These are phyloP conservation scores for Colletotrichum camelliae DNA, from an alignment of 2,329 filamentous ascomycete genomes.

Conservation along the genomic window DNA sequence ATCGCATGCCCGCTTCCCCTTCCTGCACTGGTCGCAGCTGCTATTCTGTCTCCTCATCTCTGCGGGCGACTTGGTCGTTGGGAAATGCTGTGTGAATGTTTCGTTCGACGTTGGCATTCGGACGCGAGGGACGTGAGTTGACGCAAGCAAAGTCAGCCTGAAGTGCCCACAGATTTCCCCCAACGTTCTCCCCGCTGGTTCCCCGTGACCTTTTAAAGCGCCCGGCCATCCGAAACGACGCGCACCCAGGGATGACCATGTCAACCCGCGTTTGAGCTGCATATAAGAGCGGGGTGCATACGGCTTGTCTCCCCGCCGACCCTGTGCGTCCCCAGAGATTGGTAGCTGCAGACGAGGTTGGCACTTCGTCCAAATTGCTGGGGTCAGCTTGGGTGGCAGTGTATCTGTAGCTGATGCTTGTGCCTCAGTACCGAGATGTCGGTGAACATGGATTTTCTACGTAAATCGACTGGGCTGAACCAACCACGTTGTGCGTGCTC, in stretches of 20 bases:
- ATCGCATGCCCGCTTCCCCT: constrained; percentile 29
- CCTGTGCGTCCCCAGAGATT: not conserved
- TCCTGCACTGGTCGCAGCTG: constrained; percentile 30
- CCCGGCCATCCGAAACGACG: constrained; percentile 1
- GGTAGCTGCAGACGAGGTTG: not conserved
- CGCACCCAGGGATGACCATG: not conserved
- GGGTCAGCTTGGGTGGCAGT: not conserved
- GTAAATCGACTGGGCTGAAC: not conserved
- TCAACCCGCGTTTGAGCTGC: not conserved
- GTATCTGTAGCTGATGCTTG: not conserved
- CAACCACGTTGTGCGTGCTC: not conserved
- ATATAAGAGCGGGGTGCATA: not conserved
- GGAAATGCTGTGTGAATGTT: not conserved
- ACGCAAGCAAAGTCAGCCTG: not conserved
- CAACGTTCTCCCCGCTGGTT: not conserved
- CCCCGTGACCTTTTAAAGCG: not conserved
- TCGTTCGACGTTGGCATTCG: not conserved
- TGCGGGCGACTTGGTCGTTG: not conserved
- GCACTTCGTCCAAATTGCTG: not conserved
- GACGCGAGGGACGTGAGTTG: not conserved
- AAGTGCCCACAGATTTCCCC: not conserved
- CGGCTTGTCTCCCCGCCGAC: not conserved
- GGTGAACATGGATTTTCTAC: not conserved
- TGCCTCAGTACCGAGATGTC: not conserved
- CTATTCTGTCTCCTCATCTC: constrained; percentile 24